Base-by-base conservation (phyloP, 768 basidiomycete genomes). In the Hygrocybe coccinea region DNA sequence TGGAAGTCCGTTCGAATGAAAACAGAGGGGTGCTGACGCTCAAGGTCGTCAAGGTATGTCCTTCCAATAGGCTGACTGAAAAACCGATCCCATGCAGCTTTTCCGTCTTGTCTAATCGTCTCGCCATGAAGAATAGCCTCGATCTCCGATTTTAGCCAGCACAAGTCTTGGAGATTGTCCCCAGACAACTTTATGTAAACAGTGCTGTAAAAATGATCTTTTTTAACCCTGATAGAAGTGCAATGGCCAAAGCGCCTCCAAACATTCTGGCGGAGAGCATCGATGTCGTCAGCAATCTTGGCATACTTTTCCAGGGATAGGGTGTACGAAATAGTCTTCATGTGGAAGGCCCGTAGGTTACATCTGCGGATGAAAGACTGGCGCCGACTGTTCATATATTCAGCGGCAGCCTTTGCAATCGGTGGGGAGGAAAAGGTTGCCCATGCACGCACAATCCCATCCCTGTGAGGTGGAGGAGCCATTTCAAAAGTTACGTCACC, bases 101-200 rank as follows among this genome's bases (percentile, higher is more conserved):
- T 77, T 24, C 77, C 80, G 37, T 60, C 75, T 15, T 78, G 61
- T 24, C 68, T 74, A 34, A 88, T 65, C 2, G 77, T 69, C 59
- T 90, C 85, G 1, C 89, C 88, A 2, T 76, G 78, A 0, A 86
- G 63, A n/a, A n/a, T n/a, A n/a, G n/a, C n/a, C n/a, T n/a, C n/a
- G n/a, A n/a, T n/a, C n/a, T n/a, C n/a, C n/a, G 71, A 65, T 61
- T 88, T 89, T 51, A 87, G 74, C 38, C 65, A 67, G 0, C 80
- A 79, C 2, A 91, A 65, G 7, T 78, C 69, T 51, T 75, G 75
- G 11, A 78, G 61, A 10, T 77, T 74, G 11, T 79, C 76, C 0
- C 81, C 79, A 1, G 73, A 77, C 1, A 90, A 57, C 56, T 72
- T 79, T 48, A 89, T 66, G 9, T 56, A 38, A n/a, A 76, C 72